Base-by-base conservation (phyloP, 257 asterid genomes). In the Nyctanthes arbortristis region DNA sequence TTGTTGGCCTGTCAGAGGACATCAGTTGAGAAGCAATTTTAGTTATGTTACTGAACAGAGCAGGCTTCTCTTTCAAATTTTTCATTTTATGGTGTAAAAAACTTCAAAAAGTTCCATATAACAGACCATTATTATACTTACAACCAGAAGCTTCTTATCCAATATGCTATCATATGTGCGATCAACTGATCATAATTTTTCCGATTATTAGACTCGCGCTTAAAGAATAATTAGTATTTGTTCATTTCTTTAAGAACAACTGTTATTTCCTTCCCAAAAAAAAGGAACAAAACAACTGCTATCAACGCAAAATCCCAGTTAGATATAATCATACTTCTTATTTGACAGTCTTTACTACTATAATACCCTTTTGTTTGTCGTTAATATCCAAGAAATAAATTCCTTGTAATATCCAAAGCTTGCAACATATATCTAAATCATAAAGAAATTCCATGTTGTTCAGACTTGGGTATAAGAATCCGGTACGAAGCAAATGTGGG, bases 1-100 rank as follows among this genome's bases (percentile, higher is more conserved):
- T 79, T 2, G 99, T 91, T 36, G 97, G 99, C 84, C 97, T 90
- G 85, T 40, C 13, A 2, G 67, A 64, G 67, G 75, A 73, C 66
- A 69, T 34, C 63, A 22, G 9, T 6, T 56, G 33, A 39, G 0
- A 14, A 63, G 37, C 5, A 4, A 56, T 56, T 28, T 12, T 7
- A 4, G 14, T 3, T 37, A 33, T 32, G 12, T 31, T 60, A 29
- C 30, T 7, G 18, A 40, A 40, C 49, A 40, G 20, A 40, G 49
- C 16, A 7, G 22, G 6, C 5, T 40, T 40, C 49, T 0, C 20
- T 12, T 12, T 7, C 20, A 12, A 14, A 6, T 40, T 40, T 6
- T 4, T 40, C 49, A 40, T 4, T 40, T 40, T 14, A 40, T 40
- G 22, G 18, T 3, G n/a, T 40, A 40, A 40, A 40, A 11, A 13